Conservation (phyloP, 2,329 filamentous ascomycete genomes). For the Colletotrichum musicola region DNA sequence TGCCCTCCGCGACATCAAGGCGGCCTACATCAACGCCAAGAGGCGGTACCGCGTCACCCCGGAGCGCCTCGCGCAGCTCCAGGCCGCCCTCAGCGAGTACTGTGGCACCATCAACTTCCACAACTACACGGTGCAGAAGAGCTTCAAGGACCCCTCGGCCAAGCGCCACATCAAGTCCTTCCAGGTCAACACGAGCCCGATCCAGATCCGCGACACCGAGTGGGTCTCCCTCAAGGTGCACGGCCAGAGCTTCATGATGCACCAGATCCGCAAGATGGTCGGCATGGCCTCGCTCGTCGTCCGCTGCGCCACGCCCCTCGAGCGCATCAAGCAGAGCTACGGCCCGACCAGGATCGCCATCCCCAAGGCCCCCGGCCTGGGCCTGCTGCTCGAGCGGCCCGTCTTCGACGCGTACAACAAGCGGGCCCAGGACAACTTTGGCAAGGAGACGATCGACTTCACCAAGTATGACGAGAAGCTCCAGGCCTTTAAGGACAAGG, state of each 20-base stretch:
- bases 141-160: slow-evolving; percentile 82
- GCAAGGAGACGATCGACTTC: slow-evolving; percentile 81
- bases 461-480: slow-evolving; percentile 82
- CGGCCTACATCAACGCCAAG: slow-evolving; percentile 85
- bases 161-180: slow-evolving; percentile 96
- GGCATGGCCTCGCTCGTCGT: slow-evolving; percentile 89
- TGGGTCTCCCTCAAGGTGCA: slow-evolving; percentile 97
- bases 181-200: slow-evolving; percentile 78
- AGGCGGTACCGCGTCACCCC: slow-evolving; percentile 84
- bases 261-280: slow-evolving; percentile 99
- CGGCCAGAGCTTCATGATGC: slow-evolving; percentile 99
- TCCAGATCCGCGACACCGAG: slow-evolving; percentile 91
- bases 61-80: slow-evolving; percentile 78
- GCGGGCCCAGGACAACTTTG: slow-evolving; percentile 73
- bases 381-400: slow-evolving; percentile 88
- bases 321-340: slow-evolving; percentile 81
- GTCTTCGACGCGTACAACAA: slow-evolving; percentile 93
- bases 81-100: slow-evolving; percentile 80
- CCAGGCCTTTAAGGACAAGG: slow-evolving; percentile 87
- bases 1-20: slow-evolving; percentile 80
- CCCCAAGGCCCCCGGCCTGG: slow-evolving; percentile 92
- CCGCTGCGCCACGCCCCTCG: slow-evolving; percentile 81
- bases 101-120: slow-evolving; percentile 92
- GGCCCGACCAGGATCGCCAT: slow-evolving; percentile 81
- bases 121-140: slow-evolving; percentile 97